Percentiles rank a stretch among this genome's conserved stretches.
Conservation (phyloP, 108 stramenopile species). For the Nannochloropsis gaditana region DNA sequence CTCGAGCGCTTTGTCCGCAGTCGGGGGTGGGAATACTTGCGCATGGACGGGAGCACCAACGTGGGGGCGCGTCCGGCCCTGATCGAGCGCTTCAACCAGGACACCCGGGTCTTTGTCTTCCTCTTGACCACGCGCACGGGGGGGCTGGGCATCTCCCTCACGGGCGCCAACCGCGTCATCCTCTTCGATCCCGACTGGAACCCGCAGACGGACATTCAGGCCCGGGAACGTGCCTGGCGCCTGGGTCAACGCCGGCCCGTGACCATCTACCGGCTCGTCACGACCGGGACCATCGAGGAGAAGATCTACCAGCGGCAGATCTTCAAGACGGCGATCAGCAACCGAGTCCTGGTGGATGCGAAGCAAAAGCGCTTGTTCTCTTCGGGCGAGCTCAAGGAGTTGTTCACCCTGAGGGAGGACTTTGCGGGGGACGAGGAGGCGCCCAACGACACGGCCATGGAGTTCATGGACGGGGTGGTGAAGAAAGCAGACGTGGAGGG, state of each 20-base stretch:
- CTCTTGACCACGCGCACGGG: conserved; percentile 93
- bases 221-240: conserved; percentile 84
- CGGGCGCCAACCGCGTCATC: conserved; percentile 61
- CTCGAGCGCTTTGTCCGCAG: conserved; percentile 65
- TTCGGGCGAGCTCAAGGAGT: conserved; percentile 71
- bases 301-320: conserved; percentile 98
- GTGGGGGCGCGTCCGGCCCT: conserved; percentile 72
- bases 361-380: conserved; percentile 80
- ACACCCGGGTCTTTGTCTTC: conserved; percentile 72
- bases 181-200: conserved; percentile 93
- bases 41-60: conserved; percentile 91
- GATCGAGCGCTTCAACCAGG: conserved; percentile 83
- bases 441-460: conserved; percentile 33
- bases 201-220: conserved; percentile 83
- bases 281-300: conserved; percentile 79
- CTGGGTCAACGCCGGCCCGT: conserved; percentile 70
- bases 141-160: conserved; percentile 76
- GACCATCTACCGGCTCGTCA: conserved; percentile 70
- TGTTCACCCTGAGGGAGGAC: conserved; percentile 71
- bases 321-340: conserved; percentile 88
- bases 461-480: conserved; percentile 23
- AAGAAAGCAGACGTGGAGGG: not conserved
- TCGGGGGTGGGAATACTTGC: conserved; percentile 71
- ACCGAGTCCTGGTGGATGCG: conserved; percentile 80
- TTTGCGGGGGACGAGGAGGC: conserved; percentile 28